Percentiles rank a stretch among this genome's conserved stretches.
phyloP scores from a whole-genome alignment of 139 green algal genomes.

The Coelastrella sp. region DNA sequence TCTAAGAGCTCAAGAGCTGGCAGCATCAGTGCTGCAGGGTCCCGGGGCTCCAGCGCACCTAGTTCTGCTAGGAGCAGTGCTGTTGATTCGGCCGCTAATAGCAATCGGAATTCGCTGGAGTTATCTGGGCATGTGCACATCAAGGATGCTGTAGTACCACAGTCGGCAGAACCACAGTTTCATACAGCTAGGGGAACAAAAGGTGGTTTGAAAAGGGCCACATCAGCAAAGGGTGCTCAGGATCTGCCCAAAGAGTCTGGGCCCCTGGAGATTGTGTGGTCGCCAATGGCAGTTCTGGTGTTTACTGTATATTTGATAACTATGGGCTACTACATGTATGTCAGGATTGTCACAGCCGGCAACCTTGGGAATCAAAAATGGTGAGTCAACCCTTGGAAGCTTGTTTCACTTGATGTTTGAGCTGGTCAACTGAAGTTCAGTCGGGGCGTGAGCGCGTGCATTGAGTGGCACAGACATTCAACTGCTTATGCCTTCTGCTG shows the following conservation, averaged over 20 bases:
- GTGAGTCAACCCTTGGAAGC: no score
- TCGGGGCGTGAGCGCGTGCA: no score
- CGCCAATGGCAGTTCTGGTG: constrained; percentile 34
- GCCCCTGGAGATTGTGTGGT: neutral
- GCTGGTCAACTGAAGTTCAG: no score
- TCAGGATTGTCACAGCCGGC: neutral
- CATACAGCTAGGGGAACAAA: neutral
- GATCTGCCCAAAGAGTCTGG: neutral
- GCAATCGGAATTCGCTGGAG: neutral
- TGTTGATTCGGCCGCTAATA: neutral
- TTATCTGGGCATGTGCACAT: neutral
- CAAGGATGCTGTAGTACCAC: neutral
- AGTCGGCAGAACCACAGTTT: neutral
- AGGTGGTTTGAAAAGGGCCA: neutral
- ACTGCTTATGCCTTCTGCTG: neutral
- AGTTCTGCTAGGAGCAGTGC: neutral
- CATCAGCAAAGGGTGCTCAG: neutral
- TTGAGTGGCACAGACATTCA: neutral
- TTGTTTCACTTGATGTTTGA: no score
- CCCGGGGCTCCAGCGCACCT: neutral
- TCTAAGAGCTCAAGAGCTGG: no score
- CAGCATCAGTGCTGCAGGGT: no score
- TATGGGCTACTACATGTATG: constrained; percentile 26
- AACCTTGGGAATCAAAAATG: constrained; percentile 11
- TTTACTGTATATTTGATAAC: neutral